Base-by-base conservation (phyloP, 495 filamentous ascomycete species). In the Lasiosphaeris hirsuta region DNA sequence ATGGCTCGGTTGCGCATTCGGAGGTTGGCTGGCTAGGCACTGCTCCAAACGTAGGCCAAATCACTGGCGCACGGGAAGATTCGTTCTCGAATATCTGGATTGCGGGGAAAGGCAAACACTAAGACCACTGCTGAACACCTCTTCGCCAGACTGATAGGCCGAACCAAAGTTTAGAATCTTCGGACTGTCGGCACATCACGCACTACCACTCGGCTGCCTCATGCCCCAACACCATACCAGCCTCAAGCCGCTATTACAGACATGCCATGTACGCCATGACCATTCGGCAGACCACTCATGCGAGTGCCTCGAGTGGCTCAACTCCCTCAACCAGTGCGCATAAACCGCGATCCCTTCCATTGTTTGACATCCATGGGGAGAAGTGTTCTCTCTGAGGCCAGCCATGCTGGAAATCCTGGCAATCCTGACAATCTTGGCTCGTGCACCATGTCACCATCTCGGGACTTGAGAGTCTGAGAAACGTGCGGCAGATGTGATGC, bases 101-200 rank as follows among this genome's bases (percentile, higher is more conserved):
- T 61, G 59, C 59, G 59, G 59, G 59, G 59, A 62, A 57, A 46
- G 17, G 17, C 40, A 11, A 48, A 19, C n/a, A 49, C 33, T 48
- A 54, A 15, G 43, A 46, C 49, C 39, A 23, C 47, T 17, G 15
- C 14, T 18, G 54, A 57, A 30, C 39, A 18, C 39, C 36, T 44
- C 14, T 46, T 46, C 19, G 17, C 43, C 49, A 13, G 45, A 45
- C 10, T 57, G 59, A 58, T 57, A 62, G 59, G 59, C 49, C 38
- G 49, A 19, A 57, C 59, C 54, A 57, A 17, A 57, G 39, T 57
- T 39, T 58, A 18, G 13, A 43, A 37, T 55, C 51, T 42, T 37
- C 36, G 58, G 46, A 53, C 18, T 30, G 34, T 10, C 51, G 17
- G 51, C 42, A 55, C 43, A 55, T 55, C 53, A 55, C 53, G 41